Conservation (phyloP, 805 yeast genomes). For the Yarrowia porcina region DNA sequence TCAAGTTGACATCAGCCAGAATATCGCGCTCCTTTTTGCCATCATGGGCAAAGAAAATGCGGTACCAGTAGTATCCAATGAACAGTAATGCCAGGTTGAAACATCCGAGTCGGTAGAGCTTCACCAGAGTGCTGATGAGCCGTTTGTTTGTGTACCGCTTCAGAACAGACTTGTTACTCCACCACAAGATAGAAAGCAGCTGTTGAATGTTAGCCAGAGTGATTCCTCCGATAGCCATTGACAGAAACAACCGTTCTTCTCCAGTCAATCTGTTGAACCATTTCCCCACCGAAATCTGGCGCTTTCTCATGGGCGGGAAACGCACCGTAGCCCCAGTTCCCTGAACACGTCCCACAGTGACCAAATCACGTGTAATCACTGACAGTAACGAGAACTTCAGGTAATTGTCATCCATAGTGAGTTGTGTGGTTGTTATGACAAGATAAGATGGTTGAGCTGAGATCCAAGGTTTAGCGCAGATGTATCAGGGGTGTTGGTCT, state of each 20-base stretch:
- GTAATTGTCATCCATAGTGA: constrained; percentile 10
- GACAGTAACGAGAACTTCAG: constrained; percentile 1
- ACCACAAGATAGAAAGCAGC: neutral
- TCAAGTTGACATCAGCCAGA: neutral
- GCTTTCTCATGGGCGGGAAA: neutral
- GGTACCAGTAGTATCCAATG: constrained; percentile 15
- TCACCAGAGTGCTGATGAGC: neutral
- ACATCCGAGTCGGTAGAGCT: neutral
- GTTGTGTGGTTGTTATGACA: neutral
- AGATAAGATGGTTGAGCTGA: neutral
- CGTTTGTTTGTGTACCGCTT: neutral
- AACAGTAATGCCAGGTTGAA: neutral
- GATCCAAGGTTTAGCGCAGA: neutral
- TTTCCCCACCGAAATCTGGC: neutral
- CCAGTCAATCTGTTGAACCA: neutral
- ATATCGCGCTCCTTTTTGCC: neutral
- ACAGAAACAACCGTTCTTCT: constrained; percentile 3
- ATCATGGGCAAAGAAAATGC: neutral
- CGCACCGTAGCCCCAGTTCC: neutral
- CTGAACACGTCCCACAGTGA: neutral
- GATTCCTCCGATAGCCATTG: neutral
- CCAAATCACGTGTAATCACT: constrained; percentile 1
- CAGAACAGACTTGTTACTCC: constrained; percentile 6
- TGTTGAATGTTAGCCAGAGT: neutral
- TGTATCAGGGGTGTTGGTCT: neutral